Percentiles rank a stretch among this genome's conserved stretches.
Evolutionary conservation across 305 asterid genomes (phyloP).

Genomic region (Striga hermonthica): DNA sequence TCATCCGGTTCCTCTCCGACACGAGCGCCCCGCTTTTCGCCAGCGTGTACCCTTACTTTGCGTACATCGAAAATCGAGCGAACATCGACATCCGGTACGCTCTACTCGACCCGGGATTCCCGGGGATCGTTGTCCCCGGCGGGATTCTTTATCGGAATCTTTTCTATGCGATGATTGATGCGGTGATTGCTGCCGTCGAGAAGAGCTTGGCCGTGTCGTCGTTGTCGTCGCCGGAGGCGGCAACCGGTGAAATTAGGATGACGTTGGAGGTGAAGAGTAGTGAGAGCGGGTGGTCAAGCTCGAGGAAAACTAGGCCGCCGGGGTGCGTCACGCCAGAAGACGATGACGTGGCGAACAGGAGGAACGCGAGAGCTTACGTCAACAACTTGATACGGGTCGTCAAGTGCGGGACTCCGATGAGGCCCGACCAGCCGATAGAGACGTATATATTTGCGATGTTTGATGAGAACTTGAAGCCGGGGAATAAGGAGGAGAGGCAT

Average conservation of each 20-base stretch:
- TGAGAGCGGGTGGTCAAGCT: conserved; percentile 58
- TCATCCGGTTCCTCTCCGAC: conserved; percentile 29
- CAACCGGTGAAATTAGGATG: background rate
- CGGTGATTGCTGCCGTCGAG: conserved; percentile 37
- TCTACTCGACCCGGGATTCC: conserved; percentile 21
- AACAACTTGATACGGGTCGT: conserved; percentile 37
- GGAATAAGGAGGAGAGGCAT: conserved; percentile 35
- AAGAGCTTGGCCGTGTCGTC: conserved; percentile 5
- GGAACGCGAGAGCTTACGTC: conserved; percentile 35
- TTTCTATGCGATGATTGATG: conserved; percentile 49
- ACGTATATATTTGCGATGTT: conserved; percentile 54
- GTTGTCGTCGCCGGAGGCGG: background rate
- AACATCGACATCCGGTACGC: conserved; percentile 34
- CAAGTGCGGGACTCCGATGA: conserved; percentile 35
- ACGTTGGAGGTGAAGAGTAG: conserved; percentile 16
- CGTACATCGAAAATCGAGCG: background rate
- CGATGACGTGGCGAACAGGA: conserved; percentile 30
- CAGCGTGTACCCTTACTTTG: conserved; percentile 51
- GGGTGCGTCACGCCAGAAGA: background rate
- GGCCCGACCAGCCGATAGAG: conserved; percentile 33
- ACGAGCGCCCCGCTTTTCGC: conserved; percentile 36
- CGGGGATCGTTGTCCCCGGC: background rate
- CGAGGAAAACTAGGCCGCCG: background rate
- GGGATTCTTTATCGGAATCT: conserved; percentile 37
- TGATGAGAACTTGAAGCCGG: conserved; percentile 42